phyloP scores from a whole-genome alignment of 257 asterid genomes.

The Ocimum tenuiflorum region DNA sequence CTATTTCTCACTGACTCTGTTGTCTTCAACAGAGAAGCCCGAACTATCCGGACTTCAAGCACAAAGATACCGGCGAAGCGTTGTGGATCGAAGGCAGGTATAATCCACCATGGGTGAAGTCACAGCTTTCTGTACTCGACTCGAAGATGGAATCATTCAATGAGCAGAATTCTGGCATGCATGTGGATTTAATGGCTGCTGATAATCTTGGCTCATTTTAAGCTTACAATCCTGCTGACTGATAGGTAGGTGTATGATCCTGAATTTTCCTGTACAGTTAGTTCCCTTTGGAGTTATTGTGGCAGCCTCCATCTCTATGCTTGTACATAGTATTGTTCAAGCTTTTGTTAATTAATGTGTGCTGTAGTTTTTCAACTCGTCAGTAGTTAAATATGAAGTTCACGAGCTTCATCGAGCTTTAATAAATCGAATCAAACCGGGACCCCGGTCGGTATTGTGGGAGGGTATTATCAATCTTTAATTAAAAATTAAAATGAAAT shows the following conservation, averaged over 20 bases:
- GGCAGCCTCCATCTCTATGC: neutral
- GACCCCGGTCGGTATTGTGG: too few relatives aligned
- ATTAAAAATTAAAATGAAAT: too few relatives aligned
- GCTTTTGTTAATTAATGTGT: neutral
- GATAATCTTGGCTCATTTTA: slow-evolving; percentile 54
- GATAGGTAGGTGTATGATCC: neutral
- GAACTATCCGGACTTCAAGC: slow-evolving; percentile 94
- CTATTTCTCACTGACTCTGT: neutral
- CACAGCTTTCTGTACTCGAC: slow-evolving; percentile 79
- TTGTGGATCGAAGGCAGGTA: slow-evolving; percentile 82
- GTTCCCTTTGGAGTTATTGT: neutral
- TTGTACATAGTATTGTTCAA: neutral
- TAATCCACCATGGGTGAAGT: slow-evolving; percentile 89
- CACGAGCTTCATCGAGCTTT: too few relatives aligned
- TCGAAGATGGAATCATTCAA: slow-evolving; percentile 62
- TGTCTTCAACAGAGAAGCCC: slow-evolving; percentile 67
- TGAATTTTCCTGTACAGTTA: slow-evolving; percentile 11
- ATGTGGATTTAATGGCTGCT: slow-evolving; percentile 40
- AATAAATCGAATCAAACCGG: too few relatives aligned
- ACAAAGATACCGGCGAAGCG: slow-evolving; percentile 92
- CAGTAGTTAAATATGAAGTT: too few relatives aligned
- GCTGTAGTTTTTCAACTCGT: neutral
- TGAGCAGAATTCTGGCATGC: slow-evolving; percentile 46
- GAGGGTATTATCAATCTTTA: too few relatives aligned
- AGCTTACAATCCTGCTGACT: slow-evolving; percentile 15